Evolutionary conservation across 2,329 filamentous ascomycete species (phyloP).

Genomic region (Didymellaceae sp.): DNA sequence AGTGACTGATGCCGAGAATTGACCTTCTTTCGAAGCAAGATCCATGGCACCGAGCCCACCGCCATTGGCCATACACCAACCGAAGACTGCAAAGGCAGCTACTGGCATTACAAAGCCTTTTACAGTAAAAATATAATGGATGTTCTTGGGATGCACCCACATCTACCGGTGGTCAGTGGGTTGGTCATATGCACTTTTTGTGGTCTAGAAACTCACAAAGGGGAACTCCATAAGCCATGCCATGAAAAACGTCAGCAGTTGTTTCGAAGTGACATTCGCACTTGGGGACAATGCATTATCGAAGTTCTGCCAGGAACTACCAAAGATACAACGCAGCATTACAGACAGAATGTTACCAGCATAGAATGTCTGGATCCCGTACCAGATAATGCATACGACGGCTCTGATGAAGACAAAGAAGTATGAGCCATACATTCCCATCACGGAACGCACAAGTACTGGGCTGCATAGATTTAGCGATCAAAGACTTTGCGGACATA

Average conservation of each 20-base stretch:
- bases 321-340: constrained; percentile 50
- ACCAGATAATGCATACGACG: constrained; percentile 50
- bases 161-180: constrained; percentile 8
- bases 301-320: constrained; percentile 45
- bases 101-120: constrained; percentile 44
- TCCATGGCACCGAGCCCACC: constrained; percentile 33
- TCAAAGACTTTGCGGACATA: too few relatives aligned
- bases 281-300: constrained; percentile 35
- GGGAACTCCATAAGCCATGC: constrained; percentile 42
- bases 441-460: constrained; percentile 26
- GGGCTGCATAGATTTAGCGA: constrained; percentile 17
- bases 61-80: constrained; percentile 46
- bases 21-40: constrained; percentile 18
- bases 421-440: constrained; percentile 48
- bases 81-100: constrained; percentile 45
- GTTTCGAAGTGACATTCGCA: constrained; percentile 42
- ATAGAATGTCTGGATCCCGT: constrained; percentile 40
- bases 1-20: constrained; percentile 14
- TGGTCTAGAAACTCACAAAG: constrained; percentile 20
- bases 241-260: constrained; percentile 43
- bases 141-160: constrained; percentile 44
- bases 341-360: constrained; percentile 44
- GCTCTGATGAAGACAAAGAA: constrained; percentile 51
- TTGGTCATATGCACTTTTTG: neutral
- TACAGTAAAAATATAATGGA: constrained; percentile 34